Evolutionary conservation across 345 rosid species (phyloP).

Genomic region (Boechera divaricarpa): DNA sequence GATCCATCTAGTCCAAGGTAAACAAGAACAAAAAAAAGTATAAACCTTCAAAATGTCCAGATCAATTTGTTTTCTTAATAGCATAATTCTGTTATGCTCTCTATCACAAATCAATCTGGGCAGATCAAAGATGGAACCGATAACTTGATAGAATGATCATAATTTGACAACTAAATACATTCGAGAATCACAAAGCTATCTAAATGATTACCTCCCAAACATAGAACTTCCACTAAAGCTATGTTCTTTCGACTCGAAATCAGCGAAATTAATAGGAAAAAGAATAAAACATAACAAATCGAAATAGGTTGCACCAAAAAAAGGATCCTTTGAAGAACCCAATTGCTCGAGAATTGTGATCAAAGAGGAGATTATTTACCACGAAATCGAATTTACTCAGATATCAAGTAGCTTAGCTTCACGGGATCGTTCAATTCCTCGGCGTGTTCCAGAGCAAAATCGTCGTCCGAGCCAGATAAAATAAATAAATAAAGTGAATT

Average conservation of each 20-base stretch:
- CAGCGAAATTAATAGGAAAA: neutral
- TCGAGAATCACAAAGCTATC: neutral
- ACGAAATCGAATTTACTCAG: constrained; percentile 6
- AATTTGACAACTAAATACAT: neutral
- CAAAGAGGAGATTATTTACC: constrained; percentile 3
- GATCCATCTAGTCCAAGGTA: constrained; percentile 59
- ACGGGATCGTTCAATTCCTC: constrained; percentile 14
- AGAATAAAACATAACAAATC: neutral
- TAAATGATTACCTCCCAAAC: neutral
- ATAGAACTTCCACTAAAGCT: neutral
- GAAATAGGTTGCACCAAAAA: neutral
- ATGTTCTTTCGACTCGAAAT: constrained; percentile 16
- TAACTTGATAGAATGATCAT: neutral
- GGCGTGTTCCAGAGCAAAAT: constrained; percentile 4
- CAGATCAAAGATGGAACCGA: neutral
- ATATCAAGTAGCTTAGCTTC: constrained; percentile 2
- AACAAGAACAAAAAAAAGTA: neutral
- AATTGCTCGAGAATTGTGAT: neutral
- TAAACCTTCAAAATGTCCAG: constrained; percentile 16
- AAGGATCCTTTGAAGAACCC: neutral
- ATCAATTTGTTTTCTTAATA: neutral
- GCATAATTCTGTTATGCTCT: no score
- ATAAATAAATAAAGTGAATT: neutral
- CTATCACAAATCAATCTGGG: constrained; percentile 14
- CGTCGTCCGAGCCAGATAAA: neutral